Evolutionary conservation across 306 rosid genomes (phyloP).

Genomic region (Datisca glomerata): DNA sequence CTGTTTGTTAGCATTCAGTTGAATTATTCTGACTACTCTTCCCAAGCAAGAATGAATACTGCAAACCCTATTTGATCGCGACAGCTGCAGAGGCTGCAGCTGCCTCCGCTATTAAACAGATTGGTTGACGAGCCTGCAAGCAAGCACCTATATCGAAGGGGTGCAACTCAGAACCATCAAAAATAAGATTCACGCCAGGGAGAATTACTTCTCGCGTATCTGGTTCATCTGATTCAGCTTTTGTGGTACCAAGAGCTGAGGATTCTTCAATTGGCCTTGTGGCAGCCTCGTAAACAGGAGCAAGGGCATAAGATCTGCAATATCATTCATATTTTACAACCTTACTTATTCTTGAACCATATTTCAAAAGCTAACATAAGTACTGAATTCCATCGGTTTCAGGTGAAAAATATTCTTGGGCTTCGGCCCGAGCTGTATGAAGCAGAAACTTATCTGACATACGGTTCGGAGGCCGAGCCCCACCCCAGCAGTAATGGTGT

Average conservation of each 20-base stretch:
- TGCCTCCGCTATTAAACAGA: slow-evolving; percentile 78
- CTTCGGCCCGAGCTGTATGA: too few species aligned
- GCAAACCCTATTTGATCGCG: slow-evolving; percentile 35
- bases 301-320: slow-evolving; percentile 66
- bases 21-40: slow-evolving; percentile 12
- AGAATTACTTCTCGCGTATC: slow-evolving; percentile 75
- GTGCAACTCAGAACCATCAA: slow-evolving; percentile 79
- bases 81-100: slow-evolving; percentile 53
- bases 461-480: too few species aligned
- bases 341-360: too few species aligned
- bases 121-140: slow-evolving; percentile 85
- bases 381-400: too few species aligned
- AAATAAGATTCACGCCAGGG: slow-evolving; percentile 85
- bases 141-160: slow-evolving; percentile 92
- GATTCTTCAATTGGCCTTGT: slow-evolving; percentile 47
- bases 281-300: slow-evolving; percentile 45
- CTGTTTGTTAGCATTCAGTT: neutral
- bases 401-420: too few species aligned
- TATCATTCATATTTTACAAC: slow-evolving; percentile 15
- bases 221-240: slow-evolving; percentile 58
- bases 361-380: too few species aligned
- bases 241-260: slow-evolving; percentile 22
- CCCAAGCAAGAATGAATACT: slow-evolving; percentile 14
- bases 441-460: too few species aligned
- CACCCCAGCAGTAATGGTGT: too few species aligned